Conservation (phyloP, 371 early-diverging fungal genomes). For the Syncephalastrum contaminatum region DNA sequence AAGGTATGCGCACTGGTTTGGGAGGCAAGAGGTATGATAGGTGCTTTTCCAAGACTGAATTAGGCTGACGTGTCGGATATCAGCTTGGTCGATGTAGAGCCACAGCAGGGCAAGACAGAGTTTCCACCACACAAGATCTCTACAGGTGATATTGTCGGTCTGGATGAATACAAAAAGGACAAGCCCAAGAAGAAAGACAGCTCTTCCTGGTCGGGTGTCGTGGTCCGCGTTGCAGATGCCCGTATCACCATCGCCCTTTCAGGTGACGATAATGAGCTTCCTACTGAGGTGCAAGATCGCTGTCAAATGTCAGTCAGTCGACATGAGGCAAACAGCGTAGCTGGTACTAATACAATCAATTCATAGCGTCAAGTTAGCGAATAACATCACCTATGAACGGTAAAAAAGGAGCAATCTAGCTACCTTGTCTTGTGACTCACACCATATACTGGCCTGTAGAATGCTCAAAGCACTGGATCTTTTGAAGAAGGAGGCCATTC, state of each 20-base stretch:
- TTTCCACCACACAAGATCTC: slow-evolving; percentile 69
- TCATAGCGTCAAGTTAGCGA: slow-evolving; percentile 64
- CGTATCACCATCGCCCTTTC: slow-evolving; percentile 65
- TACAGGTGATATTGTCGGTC: slow-evolving; percentile 75
- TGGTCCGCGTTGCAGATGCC: slow-evolving; percentile 59
- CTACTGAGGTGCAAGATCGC: slow-evolving; percentile 65
- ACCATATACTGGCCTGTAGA: slow-evolving; percentile 7
- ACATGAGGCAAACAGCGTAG: too few species aligned
- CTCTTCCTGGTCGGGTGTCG: slow-evolving; percentile 50
- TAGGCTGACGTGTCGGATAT: slow-evolving; percentile 3
- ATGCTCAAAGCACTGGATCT: slow-evolving; percentile 45
- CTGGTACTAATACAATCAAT: background rate
- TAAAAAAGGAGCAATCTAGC: slow-evolving; percentile 19
- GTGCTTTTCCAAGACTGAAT: background rate
- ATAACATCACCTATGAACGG: slow-evolving; percentile 77
- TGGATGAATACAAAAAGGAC: slow-evolving; percentile 62
- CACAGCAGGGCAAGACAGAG: too few species aligned
- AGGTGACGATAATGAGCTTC: slow-evolving; percentile 53
- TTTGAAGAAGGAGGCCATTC: slow-evolving; percentile 21
- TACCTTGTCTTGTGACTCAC: background rate
- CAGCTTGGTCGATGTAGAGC: slow-evolving; percentile 69
- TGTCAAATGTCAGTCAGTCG: slow-evolving; percentile 57
- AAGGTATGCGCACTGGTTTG: slow-evolving; percentile 70
- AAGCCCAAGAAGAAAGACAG: slow-evolving; percentile 29
- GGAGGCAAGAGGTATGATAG: slow-evolving; percentile 66